Conservation (phyloP, 2,329 filamentous ascomycete genomes). For the Acrodontium crateriforme region DNA sequence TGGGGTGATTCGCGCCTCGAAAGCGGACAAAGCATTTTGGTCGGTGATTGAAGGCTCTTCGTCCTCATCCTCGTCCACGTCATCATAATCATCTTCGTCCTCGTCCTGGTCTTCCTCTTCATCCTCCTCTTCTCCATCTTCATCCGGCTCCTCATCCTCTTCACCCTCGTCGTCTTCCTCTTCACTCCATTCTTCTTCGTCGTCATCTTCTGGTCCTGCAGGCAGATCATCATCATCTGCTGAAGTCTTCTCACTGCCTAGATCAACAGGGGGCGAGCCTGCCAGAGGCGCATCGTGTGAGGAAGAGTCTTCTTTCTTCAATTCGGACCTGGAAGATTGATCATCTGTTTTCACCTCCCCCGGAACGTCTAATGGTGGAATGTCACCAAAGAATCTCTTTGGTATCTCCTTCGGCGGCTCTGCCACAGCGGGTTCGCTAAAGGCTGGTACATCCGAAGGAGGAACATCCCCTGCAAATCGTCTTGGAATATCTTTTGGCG, state of each 20-base stretch:
- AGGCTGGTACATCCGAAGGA: slow-evolving; percentile 29
- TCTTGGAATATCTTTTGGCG: slow-evolving; percentile 7
- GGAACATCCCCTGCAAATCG: slow-evolving; percentile 24
- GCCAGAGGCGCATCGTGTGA: slow-evolving; percentile 32
- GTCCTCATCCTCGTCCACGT: slow-evolving; percentile 33
- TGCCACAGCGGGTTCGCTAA: no score
- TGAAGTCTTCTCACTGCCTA: slow-evolving; percentile 16
- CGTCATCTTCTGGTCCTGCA: slow-evolving; percentile 19
- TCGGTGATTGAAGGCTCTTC: slow-evolving; percentile 24
- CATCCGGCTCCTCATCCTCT: slow-evolving; percentile 24
- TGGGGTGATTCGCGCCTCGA: slow-evolving; percentile 13
- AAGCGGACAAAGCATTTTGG: slow-evolving; percentile 10
- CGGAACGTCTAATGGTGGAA: slow-evolving; percentile 8
- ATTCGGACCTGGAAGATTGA: no score
- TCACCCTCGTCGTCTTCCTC: slow-evolving; percentile 22
- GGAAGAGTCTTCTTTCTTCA: slow-evolving; percentile 18
- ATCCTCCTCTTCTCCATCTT: slow-evolving; percentile 26
- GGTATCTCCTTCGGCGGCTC: slow-evolving; percentile 9
- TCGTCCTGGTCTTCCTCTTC: slow-evolving; percentile 20
- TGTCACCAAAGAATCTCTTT: slow-evolving; percentile 7
- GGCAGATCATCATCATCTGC: slow-evolving; percentile 15
- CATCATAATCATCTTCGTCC: slow-evolving; percentile 19
- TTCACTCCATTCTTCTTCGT: slow-evolving; percentile 20
- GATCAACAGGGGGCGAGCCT: slow-evolving; percentile 33
- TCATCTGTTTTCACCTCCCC: not conserved